These are phyloP conservation scores for Ceratocystis colombiana DNA, from an alignment of 2,329 filamentous ascomycete genomes.

Conservation along the genomic window DNA sequence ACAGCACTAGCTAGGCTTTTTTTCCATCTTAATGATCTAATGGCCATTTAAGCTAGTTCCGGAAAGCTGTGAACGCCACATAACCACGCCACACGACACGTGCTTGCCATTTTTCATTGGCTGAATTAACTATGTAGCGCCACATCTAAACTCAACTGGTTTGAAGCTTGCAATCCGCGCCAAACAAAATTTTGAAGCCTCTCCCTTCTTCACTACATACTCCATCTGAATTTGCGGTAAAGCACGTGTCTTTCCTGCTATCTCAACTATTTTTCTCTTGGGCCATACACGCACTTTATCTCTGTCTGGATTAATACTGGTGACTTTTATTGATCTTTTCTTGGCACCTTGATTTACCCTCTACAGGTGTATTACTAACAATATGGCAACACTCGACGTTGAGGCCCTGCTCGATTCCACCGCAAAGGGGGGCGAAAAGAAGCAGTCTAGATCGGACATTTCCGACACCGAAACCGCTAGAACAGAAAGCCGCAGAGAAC, in stretches of 20 bases:
- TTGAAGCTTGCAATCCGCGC: conserved; percentile 15
- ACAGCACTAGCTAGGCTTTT: too few relatives aligned
- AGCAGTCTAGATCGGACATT: conserved; percentile 36
- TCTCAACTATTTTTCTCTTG: not conserved
- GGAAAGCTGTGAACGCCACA: not conserved
- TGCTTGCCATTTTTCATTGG: not conserved
- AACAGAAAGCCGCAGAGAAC: conserved; percentile 40
- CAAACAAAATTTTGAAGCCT: conserved; percentile 9
- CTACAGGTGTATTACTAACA: conserved; percentile 7
- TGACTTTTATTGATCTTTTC: not conserved
- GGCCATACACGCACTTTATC: not conserved
- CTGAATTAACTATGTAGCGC: not conserved
- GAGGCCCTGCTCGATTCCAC: conserved; percentile 85
- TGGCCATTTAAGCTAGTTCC: conserved; percentile 15
- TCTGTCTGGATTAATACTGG: not conserved
- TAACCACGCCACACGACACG: conserved; percentile 13
- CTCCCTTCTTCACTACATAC: not conserved
- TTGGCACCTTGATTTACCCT: not conserved
- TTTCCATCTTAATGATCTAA: not conserved
- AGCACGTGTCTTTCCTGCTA: not conserved
- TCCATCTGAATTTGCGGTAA: not conserved
- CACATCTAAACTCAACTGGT: conserved; percentile 12
- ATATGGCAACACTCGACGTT: conserved; percentile 55
- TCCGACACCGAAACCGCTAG: conserved; percentile 49
- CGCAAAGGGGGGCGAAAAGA: conserved; percentile 47